Percentiles rank a stretch among this genome's conserved stretches.
phyloP scores from a whole-genome alignment of 1,139 yeast species.

The Geotrichum bryndzae region DNA sequence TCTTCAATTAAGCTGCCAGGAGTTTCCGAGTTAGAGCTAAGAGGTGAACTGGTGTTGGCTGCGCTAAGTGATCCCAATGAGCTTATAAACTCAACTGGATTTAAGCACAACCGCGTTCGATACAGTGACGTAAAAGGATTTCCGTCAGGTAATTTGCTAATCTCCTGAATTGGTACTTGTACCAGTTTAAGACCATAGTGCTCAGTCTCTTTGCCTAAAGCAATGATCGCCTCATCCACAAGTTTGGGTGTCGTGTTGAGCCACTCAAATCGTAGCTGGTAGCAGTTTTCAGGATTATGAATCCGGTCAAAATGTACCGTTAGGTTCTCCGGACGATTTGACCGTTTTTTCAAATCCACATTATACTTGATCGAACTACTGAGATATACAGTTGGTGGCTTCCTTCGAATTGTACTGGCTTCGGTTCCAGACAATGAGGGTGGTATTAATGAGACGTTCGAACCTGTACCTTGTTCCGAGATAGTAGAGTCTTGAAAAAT shows the following conservation, averaged over 20 bases:
- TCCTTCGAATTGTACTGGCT: neutral
- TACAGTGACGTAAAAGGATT: slow-evolving; percentile 90
- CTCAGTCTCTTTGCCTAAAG: slow-evolving; percentile 79
- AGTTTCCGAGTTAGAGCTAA: neutral
- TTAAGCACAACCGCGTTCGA: slow-evolving; percentile 46
- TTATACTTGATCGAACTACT: slow-evolving; percentile 63
- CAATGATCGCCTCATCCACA: slow-evolving; percentile 78
- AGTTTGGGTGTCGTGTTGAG: slow-evolving; percentile 80
- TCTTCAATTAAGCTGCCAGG: slow-evolving; percentile 22
- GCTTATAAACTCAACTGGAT: slow-evolving; percentile 7
- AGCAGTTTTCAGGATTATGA: slow-evolving; percentile 93
- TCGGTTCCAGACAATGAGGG: neutral
- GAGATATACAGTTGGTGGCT: slow-evolving; percentile 40
- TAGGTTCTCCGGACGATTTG: slow-evolving; percentile 71
- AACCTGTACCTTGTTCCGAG: neutral
- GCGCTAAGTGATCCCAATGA: neutral
- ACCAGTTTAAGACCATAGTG: slow-evolving; percentile 79
- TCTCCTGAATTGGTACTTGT: slow-evolving; percentile 90
- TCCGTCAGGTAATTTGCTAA: slow-evolving; percentile 63
- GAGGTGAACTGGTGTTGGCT: neutral
- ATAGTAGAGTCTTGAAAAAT: neutral
- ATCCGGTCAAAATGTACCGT: slow-evolving; percentile 86
- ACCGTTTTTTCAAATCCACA: slow-evolving; percentile 62
- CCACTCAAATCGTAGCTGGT: slow-evolving; percentile 90
- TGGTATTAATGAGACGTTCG: neutral